These are phyloP conservation scores for Exserohilum rostratum DNA, from an alignment of 2,329 filamentous ascomycete species.

Conservation along the genomic window DNA sequence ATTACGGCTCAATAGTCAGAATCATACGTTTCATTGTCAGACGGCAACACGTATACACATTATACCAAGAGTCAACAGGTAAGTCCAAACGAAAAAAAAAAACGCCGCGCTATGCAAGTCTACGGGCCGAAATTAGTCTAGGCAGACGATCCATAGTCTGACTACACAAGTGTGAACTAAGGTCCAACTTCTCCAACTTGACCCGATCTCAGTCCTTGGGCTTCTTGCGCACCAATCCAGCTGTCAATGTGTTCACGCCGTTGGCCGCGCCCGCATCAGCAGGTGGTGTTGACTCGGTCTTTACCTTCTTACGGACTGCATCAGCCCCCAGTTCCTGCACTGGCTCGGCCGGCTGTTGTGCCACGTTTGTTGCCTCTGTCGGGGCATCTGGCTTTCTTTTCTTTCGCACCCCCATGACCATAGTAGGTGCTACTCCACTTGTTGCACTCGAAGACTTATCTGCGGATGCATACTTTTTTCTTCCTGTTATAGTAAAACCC, in stretches of 20 bases:
- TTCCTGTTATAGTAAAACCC: constrained; percentile 38
- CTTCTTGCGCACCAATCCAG: constrained; percentile 45
- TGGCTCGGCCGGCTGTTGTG: constrained; percentile 9
- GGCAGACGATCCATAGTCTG: neutral
- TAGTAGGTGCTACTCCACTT: constrained; percentile 22
- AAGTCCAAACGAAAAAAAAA: neutral
- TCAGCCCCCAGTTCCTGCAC: constrained; percentile 27
- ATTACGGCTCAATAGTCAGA: neutral
- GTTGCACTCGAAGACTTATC: neutral
- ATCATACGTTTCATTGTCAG: neutral
- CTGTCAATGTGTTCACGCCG: constrained; percentile 36
- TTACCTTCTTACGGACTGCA: constrained; percentile 43
- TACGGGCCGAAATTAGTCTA: neutral
- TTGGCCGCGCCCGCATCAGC: constrained; percentile 16
- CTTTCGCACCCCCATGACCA: constrained; percentile 42
- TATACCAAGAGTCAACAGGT: neutral
- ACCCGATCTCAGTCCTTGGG: constrained; percentile 29
- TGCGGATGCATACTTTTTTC: constrained; percentile 23
- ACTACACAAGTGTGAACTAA: neutral
- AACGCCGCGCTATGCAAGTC: constrained; percentile 29
- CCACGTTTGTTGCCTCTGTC: constrained; percentile 5
- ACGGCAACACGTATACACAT: neutral
- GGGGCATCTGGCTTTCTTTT: constrained; percentile 41
- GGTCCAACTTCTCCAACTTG: neutral
- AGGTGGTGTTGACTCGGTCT: constrained; percentile 25